phyloP scores from a whole-genome alignment of 495 filamentous ascomycete species.

The Podospora comata region DNA sequence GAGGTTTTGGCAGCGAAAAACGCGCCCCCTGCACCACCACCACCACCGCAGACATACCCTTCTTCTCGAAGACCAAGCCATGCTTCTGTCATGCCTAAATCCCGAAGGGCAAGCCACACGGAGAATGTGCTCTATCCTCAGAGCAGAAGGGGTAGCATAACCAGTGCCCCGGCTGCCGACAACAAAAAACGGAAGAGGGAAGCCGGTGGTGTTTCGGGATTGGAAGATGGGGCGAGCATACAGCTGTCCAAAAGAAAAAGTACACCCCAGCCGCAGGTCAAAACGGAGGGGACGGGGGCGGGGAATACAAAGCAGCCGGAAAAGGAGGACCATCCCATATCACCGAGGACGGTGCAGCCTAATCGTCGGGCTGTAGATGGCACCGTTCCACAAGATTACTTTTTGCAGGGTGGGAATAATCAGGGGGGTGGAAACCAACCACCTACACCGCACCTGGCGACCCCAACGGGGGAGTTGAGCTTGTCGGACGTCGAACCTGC shows the following conservation, averaged over 20 bases:
- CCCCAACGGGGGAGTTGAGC: conserved; percentile 38
- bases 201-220: neutral
- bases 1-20: conserved; percentile 50
- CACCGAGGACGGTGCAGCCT: conserved; percentile 34
- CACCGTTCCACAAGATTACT: neutral
- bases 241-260: conserved; percentile 13
- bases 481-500: conserved; percentile 31
- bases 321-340: conserved; percentile 28
- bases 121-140: neutral
- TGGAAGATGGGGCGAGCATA: conserved; percentile 14
- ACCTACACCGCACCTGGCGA: conserved; percentile 35
- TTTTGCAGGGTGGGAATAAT: neutral
- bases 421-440: neutral
- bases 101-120: neutral
- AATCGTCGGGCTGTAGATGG: conserved; percentile 20
- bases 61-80: conserved; percentile 6
- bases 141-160: conserved; percentile 11
- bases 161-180: conserved; percentile 28
- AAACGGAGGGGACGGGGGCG: neutral
- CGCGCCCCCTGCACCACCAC: neutral
- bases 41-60: neutral
- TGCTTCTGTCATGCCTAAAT: no score
- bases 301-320: neutral
- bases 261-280: conserved; percentile 10
- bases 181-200: conserved; percentile 44